Percentiles rank a stretch among this genome's conserved stretches.
phyloP scores from a whole-genome alignment of 2,329 filamentous ascomycete genomes.

The Clonostachys rhizophaga region DNA sequence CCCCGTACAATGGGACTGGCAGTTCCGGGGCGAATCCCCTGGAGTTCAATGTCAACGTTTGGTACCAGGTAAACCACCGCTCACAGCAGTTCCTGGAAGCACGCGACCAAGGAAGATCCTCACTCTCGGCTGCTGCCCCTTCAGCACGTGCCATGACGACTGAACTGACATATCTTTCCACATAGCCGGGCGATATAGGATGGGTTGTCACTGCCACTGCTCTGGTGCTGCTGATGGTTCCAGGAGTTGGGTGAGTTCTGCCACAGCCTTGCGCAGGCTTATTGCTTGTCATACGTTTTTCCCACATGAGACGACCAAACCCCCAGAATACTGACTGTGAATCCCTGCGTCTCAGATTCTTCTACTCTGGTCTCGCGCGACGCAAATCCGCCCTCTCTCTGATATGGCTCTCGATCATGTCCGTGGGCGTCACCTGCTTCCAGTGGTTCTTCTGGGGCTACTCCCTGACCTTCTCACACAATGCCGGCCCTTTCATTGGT shows the following conservation, averaged over 20 bases:
- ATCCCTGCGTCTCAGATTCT: conserved; percentile 50
- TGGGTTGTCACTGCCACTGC: conserved; percentile 82
- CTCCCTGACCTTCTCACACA: conserved; percentile 76
- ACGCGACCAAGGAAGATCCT: no score
- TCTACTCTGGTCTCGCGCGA: conserved; percentile 86
- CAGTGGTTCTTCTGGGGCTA: conserved; percentile 97
- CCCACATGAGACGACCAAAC: neutral
- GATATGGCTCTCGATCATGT: conserved; percentile 89
- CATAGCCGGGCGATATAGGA: conserved; percentile 72
- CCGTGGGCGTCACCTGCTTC: conserved; percentile 76
- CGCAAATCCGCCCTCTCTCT: conserved; percentile 85
- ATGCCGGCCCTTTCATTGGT: conserved; percentile 71
- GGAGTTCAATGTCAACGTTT: conserved; percentile 68
- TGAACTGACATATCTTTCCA: neutral
- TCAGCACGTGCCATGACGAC: no score
- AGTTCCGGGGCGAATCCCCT: conserved; percentile 65
- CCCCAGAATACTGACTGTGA: neutral
- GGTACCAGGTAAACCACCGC: conserved; percentile 57
- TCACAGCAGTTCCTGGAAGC: neutral
- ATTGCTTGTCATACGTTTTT: neutral
- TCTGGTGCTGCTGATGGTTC: conserved; percentile 87
- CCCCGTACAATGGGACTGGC: conserved; percentile 61
- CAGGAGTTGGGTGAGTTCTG: conserved; percentile 66
- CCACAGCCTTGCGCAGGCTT: neutral
- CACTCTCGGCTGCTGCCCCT: no score